Conservation (phyloP, 2,329 filamentous ascomycete genomes). For the Calonectria crousiana region DNA sequence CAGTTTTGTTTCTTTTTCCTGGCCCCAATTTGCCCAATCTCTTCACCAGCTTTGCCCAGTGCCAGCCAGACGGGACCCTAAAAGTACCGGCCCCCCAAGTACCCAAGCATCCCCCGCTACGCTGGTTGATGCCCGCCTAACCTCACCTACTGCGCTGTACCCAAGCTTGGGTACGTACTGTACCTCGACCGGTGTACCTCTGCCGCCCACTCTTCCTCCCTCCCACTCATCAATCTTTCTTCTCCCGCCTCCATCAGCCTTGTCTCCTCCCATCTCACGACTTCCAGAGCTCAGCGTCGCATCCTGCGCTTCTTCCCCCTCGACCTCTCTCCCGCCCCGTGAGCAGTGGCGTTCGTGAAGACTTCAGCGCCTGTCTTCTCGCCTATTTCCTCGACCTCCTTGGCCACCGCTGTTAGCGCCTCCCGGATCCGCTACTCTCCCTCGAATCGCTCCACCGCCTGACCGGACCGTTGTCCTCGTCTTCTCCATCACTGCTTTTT, state of each 20-base stretch:
- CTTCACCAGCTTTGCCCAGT: not conserved
- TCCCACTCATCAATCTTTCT: slow-evolving; percentile 25
- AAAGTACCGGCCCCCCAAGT: slow-evolving; percentile 6
- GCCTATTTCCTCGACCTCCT: not conserved
- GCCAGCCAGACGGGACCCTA: slow-evolving; percentile 7
- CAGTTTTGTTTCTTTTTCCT: slow-evolving; percentile 6
- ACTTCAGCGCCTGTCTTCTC: not conserved
- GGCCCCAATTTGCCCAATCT: slow-evolving; percentile 9
- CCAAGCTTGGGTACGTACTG: slow-evolving; percentile 23
- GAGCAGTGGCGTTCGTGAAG: not conserved
- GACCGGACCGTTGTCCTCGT: slow-evolving; percentile 35
- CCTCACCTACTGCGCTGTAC: slow-evolving; percentile 10
- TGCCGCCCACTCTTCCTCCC: slow-evolving; percentile 19
- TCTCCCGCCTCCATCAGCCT: slow-evolving; percentile 30
- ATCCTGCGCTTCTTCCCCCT: slow-evolving; percentile 5
- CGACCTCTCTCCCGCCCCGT: slow-evolving; percentile 3
- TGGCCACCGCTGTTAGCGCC: slow-evolving; percentile 27
- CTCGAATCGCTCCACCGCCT: slow-evolving; percentile 45
- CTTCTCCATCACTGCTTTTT: slow-evolving; percentile 26
- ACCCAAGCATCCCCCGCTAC: slow-evolving; percentile 10
- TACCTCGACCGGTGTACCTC: slow-evolving; percentile 12
- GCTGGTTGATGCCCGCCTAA: slow-evolving; percentile 13
- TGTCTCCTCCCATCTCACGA: slow-evolving; percentile 20
- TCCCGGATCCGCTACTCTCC: slow-evolving; percentile 40
- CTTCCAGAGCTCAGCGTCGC: slow-evolving; percentile 17